Conservation (phyloP, 2,329 filamentous ascomycete genomes). For the Penicillium sp. region DNA sequence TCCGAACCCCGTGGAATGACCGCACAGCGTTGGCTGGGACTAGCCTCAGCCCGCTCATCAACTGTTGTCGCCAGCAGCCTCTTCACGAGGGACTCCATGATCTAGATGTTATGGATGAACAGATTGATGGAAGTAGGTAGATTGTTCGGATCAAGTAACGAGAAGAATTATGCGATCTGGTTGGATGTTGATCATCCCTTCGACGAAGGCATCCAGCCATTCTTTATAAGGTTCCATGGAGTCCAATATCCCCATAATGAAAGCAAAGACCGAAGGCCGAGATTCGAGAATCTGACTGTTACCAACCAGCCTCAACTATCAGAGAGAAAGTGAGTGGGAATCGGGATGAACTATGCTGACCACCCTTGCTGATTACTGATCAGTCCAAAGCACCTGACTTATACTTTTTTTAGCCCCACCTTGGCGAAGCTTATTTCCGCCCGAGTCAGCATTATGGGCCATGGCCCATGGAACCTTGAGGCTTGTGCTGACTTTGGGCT, state of each 20-base stretch:
- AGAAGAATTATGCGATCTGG: not conserved
- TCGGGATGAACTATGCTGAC: not conserved
- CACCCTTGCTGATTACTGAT: not conserved
- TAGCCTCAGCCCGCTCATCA: conserved; percentile 5
- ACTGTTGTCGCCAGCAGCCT: conserved; percentile 13
- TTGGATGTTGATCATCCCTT: not conserved
- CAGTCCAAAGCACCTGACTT: not conserved
- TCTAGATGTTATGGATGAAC: not conserved
- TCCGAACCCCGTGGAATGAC: conserved; percentile 14
- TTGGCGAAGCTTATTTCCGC: not conserved
- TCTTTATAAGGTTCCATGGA: not conserved
- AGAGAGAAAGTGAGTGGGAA: not conserved
- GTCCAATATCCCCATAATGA: too few relatives aligned
- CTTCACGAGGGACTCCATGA: conserved; percentile 3
- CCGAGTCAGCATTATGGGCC: not conserved
- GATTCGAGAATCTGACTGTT: too few relatives aligned
- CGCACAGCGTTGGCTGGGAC: conserved; percentile 13
- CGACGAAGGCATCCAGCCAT: not conserved
- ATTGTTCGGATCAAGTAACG: not conserved
- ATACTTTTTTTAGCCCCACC: not conserved
- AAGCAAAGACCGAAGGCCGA: too few relatives aligned
- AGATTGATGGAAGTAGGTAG: too few relatives aligned
- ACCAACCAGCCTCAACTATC: too few relatives aligned
- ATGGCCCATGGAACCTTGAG: too few relatives aligned
- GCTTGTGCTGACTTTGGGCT: conserved; percentile 1